Percentiles rank a stretch among this genome's conserved stretches.
phyloP scores from a whole-genome alignment of 2,329 filamentous ascomycete species.

The Colletotrichum falcatum region DNA sequence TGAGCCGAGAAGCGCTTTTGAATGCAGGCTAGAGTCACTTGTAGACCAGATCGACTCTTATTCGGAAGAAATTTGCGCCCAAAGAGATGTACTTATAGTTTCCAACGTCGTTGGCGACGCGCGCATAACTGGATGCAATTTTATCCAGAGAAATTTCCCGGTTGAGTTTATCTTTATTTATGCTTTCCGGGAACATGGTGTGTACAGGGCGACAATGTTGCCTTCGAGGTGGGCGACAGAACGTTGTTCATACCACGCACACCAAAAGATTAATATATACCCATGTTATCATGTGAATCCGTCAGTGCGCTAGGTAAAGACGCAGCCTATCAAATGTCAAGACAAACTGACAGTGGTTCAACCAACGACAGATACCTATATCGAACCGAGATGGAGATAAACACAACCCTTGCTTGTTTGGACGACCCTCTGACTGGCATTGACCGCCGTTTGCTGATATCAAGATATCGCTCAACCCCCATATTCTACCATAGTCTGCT shows the following conservation, averaged over 20 bases:
- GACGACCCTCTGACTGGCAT: not conserved
- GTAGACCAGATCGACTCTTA: not conserved
- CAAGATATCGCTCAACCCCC: too few relatives aligned
- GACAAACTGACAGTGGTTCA: not conserved
- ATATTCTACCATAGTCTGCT: too few relatives aligned
- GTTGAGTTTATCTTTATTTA: not conserved
- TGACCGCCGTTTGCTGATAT: too few relatives aligned
- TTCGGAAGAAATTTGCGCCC: not conserved
- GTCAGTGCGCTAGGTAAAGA: not conserved
- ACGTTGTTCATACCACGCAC: not conserved
- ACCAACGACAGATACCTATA: not conserved
- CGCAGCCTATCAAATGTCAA: not conserved
- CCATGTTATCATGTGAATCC: not conserved
- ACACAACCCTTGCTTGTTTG: not conserved
- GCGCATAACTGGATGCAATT: slow-evolving; percentile 32
- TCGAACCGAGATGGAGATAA: not conserved
- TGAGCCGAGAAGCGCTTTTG: not conserved
- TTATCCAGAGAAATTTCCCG: slow-evolving; percentile 42
- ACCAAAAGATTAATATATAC: not conserved
- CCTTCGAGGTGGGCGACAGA: not conserved
- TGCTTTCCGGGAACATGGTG: not conserved
- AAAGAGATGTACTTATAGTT: slow-evolving; percentile 5
- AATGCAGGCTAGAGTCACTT: not conserved
- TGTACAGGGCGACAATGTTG: not conserved
- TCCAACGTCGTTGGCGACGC: not conserved